Evolutionary conservation across 2,329 filamentous ascomycete genomes (phyloP).

Genomic region (Fragosphaeria purpurea): DNA sequence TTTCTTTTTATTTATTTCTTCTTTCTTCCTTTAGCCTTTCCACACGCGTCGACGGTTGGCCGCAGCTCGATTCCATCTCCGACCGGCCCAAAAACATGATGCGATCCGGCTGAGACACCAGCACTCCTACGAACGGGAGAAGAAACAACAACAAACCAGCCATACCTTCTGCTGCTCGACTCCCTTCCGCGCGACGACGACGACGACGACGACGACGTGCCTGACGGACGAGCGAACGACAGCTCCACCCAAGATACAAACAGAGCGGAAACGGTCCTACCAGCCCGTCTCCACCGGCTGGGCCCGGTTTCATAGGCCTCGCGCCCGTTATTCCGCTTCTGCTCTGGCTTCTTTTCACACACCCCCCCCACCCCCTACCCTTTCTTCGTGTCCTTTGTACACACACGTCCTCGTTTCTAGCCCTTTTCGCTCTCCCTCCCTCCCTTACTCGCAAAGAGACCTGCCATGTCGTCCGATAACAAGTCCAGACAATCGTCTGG

Average conservation of each 20-base stretch:
- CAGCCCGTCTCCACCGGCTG: too few species aligned
- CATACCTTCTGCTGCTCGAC: not conserved
- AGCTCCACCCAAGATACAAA: not conserved
- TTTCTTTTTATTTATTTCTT: too few species aligned
- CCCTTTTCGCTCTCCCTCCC: not conserved
- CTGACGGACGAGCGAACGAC: too few species aligned
- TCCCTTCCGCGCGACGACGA: not conserved
- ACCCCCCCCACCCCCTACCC: too few species aligned
- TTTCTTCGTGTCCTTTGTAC: too few species aligned
- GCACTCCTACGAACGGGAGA: constrained; percentile 25
- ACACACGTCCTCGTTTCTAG: not conserved
- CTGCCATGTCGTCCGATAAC: constrained; percentile 54
- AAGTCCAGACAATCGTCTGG: constrained; percentile 72
- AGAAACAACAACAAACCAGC: not conserved
- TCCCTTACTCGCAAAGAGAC: too few species aligned
- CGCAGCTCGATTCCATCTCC: not conserved
- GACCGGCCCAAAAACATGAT: constrained; percentile 26
- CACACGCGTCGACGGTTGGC: too few species aligned
- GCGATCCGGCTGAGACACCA: constrained; percentile 31
- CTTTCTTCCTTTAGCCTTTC: too few species aligned
- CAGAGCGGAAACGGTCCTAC: constrained; percentile 1
- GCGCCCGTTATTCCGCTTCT: too few species aligned
- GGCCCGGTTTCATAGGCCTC: too few species aligned
- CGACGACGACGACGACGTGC: not conserved
- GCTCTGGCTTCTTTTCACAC: too few species aligned